Base-by-base conservation (phyloP, 2,329 filamentous ascomycete genomes). In the Chrysoporthe austroafricana region DNA sequence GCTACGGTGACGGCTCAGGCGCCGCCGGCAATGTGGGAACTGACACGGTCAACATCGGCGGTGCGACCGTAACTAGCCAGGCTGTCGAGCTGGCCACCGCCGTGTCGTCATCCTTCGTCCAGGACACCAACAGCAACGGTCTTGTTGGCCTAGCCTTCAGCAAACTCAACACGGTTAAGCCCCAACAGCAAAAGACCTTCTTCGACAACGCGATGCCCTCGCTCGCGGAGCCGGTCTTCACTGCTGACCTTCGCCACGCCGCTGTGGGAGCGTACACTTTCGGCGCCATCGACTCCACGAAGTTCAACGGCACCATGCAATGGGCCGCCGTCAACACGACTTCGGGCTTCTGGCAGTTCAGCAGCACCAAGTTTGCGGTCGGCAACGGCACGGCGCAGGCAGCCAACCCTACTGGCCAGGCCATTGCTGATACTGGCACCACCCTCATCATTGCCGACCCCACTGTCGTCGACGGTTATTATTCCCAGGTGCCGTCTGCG, bases 231-330 rank as follows among this genome's bases (percentile, higher is more conserved):
- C 90, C 90, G 0, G 79, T 94, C 52, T 91, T 94, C 79, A 92
- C 91, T 0, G 90, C 89, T 34, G 85, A 90, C 69, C 82, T 95
- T 57, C 86, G 87, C 74, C 83, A 86, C 71, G 82, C 84, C 68
- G 81, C 82, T 18, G 80, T 82, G 2, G 91, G 91, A 58, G 84
- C 85, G 42, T 94, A 93, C 79, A 89, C 93, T 74, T 94, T 94
- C 73, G 92, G 92, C 69, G 84, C 78, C 72, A 88, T 94, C 73
- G 90, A 94, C 75, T 75, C 73, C 1, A 79, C 79, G 66, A 88
- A 91, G 73, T 91, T 90, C 76, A 81, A 77, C 1, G 91, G 91
- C 44, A 73, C 83, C 4, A 84, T 94, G 73, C 78, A 83, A 32
- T 92, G 88, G 75, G 82, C 88, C 26, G 80, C 84, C 11, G 83